phyloP scores from a whole-genome alignment of 139 green algal species.

The Picochlorum sp. region DNA sequence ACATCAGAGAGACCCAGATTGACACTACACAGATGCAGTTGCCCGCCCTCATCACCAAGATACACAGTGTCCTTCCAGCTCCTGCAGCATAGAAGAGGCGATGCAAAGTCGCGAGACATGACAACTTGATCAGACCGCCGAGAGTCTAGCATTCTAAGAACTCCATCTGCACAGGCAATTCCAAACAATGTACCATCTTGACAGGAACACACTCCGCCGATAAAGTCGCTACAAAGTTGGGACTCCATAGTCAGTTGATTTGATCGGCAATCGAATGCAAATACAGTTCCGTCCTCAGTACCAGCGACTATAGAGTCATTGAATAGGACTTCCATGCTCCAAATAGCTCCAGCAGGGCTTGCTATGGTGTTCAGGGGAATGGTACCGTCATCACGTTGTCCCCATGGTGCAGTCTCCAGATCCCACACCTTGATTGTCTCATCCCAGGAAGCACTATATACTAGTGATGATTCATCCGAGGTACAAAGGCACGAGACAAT shows the following conservation, averaged over 20 bases:
- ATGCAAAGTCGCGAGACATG: conserved; percentile 16
- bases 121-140: conserved; percentile 14
- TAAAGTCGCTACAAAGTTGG: neutral
- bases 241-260: neutral
- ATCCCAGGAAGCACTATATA: neutral
- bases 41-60: conserved; percentile 45
- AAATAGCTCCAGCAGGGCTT: too few relatives aligned
- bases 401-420: neutral
- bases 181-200: conserved; percentile 33
- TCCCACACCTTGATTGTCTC: neutral
- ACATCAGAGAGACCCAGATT: neutral
- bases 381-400: neutral
- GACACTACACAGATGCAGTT: conserved; percentile 44
- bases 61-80: conserved; percentile 39
- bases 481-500: neutral
- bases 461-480: neutral
- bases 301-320: too few relatives aligned
- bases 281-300: too few relatives aligned
- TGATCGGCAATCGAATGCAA: too few relatives aligned
- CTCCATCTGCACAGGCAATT: conserved; percentile 42
- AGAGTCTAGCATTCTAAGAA: conserved; percentile 39
- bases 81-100: conserved; percentile 47
- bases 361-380: too few relatives aligned
- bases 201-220: conserved; percentile 24
- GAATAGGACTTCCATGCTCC: too few relatives aligned